A percentile compares a stretch with the other conserved stretches of the same genome.
These are phyloP conservation scores for Rhododendron mucronatum DNA, from an alignment of 148 eudicot genomes.

Conservation along the genomic window DNA sequence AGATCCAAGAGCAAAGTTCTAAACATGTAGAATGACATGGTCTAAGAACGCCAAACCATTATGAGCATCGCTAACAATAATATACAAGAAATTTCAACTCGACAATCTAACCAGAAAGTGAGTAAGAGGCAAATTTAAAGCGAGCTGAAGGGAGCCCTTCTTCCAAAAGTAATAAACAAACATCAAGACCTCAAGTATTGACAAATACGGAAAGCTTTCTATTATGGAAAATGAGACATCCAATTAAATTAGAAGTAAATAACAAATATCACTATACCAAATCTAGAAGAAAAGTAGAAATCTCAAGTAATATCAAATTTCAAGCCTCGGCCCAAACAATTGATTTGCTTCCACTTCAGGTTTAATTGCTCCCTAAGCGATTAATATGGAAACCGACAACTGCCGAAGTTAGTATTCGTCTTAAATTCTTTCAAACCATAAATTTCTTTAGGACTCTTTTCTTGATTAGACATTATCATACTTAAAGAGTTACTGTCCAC, in stretches of 20 bases:
- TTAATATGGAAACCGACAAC: background rate
- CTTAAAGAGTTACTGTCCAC: background rate
- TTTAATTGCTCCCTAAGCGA: background rate
- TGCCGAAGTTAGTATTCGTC: background rate
- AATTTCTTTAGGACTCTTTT: background rate
- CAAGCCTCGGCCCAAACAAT: background rate
- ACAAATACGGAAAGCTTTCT: background rate
- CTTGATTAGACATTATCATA: background rate
- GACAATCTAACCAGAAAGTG: background rate
- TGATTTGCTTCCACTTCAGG: background rate
- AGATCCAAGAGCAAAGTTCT: constrained; percentile 1
- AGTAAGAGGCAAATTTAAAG: background rate
- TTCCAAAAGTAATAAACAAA: background rate
- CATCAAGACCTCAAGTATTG: background rate
- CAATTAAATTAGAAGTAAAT: background rate
- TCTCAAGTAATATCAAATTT: background rate
- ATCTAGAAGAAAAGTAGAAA: background rate
- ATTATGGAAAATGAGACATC: background rate
- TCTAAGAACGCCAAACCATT: background rate
- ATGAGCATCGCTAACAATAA: background rate
- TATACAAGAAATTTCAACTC: background rate
- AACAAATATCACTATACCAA: background rate
- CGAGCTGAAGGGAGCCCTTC: background rate
- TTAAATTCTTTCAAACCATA: background rate
- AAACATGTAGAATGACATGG: background rate